phyloP scores from a whole-genome alignment of 768 basidiomycete genomes.

The Boletus patriciae region DNA sequence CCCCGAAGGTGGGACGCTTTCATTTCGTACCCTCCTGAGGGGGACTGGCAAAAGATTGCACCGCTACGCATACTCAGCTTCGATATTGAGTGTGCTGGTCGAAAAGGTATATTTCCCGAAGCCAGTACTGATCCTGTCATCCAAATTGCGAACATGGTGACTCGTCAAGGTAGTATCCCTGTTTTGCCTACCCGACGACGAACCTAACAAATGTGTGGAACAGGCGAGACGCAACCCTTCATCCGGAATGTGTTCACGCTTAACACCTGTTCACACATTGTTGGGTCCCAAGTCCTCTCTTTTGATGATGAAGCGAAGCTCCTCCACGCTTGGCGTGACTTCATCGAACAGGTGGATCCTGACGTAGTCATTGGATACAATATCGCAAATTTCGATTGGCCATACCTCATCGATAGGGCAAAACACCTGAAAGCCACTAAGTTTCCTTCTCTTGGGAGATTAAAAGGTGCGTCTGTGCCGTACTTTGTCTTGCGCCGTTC shows the following conservation, averaged over 20 bases:
- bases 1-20: slow-evolving; percentile 71
- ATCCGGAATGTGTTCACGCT: slow-evolving; percentile 96
- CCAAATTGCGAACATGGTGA: slow-evolving; percentile 99
- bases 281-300: slow-evolving; percentile 93
- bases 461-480: slow-evolving; percentile 53
- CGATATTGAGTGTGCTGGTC: slow-evolving; percentile 98
- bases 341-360: slow-evolving; percentile 87
- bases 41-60: slow-evolving; percentile 87
- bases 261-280: slow-evolving; percentile 91
- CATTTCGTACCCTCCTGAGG: slow-evolving; percentile 90
- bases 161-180: slow-evolving; percentile 72
- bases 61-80: slow-evolving; percentile 94
- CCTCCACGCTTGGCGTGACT: slow-evolving; percentile 85
- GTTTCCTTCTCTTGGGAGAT: slow-evolving; percentile 75
- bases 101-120: slow-evolving; percentile 97
- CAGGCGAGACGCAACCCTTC: slow-evolving; percentile 91
- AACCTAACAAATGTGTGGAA: slow-evolving; percentile 5
- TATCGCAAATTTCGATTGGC: slow-evolving; percentile 91
- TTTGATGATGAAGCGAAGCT: slow-evolving; percentile 74
- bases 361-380: slow-evolving; percentile 98
- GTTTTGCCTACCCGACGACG: not conserved
- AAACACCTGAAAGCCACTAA: slow-evolving; percentile 67
- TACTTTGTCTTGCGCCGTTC: not conserved
- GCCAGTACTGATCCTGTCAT: slow-evolving; percentile 90
- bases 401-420: slow-evolving; percentile 92